phyloP scores from a whole-genome alignment of 345 rosid genomes.

The Mallotus nudiflorus region DNA sequence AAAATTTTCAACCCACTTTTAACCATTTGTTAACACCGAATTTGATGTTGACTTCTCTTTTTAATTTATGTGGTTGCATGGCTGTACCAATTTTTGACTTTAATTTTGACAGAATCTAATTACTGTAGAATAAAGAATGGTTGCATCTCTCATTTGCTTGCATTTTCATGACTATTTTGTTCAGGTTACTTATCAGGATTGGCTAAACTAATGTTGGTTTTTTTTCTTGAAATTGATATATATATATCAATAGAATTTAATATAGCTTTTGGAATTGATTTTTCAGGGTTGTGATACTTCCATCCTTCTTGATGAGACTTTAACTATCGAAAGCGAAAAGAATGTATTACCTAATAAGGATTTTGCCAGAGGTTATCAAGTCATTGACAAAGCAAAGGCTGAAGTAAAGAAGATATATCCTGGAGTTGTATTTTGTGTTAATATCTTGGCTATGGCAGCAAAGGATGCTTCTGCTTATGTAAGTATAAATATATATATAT shows the following conservation, averaged over 20 bases:
- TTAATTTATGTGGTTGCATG: too few relatives aligned
- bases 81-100: too few relatives aligned
- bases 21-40: too few relatives aligned
- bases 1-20: too few relatives aligned
- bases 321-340: constrained; percentile 14
- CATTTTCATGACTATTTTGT: constrained; percentile 25
- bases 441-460: constrained; percentile 18
- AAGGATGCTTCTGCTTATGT: constrained; percentile 24
- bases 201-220: neutral
- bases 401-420: constrained; percentile 23
- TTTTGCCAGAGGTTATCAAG: constrained; percentile 20
- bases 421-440: constrained; percentile 15
- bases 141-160: constrained; percentile 22
- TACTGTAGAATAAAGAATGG: constrained; percentile 20
- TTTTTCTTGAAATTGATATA: neutral
- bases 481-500: neutral
- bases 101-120: too few relatives aligned
- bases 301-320: constrained; percentile 22
- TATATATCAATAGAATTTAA: too few relatives aligned
- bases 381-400: constrained; percentile 14
- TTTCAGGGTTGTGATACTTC: constrained; percentile 32
- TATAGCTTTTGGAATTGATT: neutral
- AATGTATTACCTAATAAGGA: constrained; percentile 1
- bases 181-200: constrained; percentile 1
- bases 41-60: too few relatives aligned